These are phyloP conservation scores for Suillus weaverae DNA, from an alignment of 768 basidiomycete species.

Conservation along the genomic window DNA sequence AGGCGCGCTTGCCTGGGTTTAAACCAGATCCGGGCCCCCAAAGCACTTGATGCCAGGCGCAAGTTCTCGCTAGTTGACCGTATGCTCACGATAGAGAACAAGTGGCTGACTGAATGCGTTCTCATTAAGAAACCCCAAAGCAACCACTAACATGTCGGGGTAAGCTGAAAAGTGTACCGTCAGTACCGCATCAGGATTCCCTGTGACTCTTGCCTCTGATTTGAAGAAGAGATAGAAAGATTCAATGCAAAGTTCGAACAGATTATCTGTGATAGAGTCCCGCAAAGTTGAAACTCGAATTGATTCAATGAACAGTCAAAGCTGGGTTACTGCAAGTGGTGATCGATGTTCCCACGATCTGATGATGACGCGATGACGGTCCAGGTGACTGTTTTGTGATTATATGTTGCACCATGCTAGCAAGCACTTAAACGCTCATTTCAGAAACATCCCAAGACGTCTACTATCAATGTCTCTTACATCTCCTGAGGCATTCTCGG, in stretches of 20 bases:
- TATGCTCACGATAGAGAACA: not conserved
- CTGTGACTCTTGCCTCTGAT: not conserved
- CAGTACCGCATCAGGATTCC: not conserved
- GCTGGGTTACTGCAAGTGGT: no score
- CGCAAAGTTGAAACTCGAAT: not conserved
- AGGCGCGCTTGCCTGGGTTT: not conserved
- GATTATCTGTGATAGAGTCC: not conserved
- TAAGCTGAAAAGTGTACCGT: not conserved
- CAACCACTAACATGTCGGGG: not conserved
- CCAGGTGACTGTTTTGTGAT: not conserved
- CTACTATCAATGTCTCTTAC: constrained; percentile 1
- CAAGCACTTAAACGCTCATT: not conserved
- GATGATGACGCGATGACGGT: not conserved
- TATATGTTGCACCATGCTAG: constrained; percentile 3
- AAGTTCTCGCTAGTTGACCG: no score
- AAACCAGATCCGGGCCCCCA: not conserved
- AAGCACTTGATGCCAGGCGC: not conserved
- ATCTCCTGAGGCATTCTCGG: constrained; percentile 38
- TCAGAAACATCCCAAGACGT: not conserved
- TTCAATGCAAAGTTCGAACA: not conserved
- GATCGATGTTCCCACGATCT: not conserved
- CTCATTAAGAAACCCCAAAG: not conserved
- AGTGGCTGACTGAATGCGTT: not conserved
- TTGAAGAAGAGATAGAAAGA: not conserved
- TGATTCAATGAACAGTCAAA: not conserved